Base-by-base conservation (phyloP, 1,284 basidiomycete species). In the Heterobasidion occidentale region DNA sequence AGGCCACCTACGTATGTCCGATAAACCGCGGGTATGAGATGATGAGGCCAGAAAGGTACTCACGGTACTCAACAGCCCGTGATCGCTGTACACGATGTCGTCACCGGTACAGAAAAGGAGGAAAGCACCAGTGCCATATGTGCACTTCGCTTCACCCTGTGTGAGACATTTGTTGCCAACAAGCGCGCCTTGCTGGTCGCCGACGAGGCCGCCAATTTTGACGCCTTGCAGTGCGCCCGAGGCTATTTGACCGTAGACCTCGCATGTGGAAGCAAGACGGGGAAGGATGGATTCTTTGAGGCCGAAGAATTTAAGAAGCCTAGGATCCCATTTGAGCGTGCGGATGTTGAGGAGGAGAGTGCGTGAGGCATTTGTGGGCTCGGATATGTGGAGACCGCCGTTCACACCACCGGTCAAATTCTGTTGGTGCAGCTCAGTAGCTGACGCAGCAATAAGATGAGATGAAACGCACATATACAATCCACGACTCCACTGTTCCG, bases 401-500 rank as follows among this genome's bases (percentile, higher is more conserved):
- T 76, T 64, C 1, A 74, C 72, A 27, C 89, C 88, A 56, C 93
- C 93, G 6, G 93, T 88, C 17, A 96, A 77, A 70, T 94, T 92
- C 90, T 94, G 67, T 53, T 12, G 27, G 33, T 11, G 9, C 38
- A 2, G 34, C 36, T 52, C 47, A 51, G 53, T 58, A 58, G 46
- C 52, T n/a, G 11, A 12, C n/a, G 48, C 55, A 20, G 46, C 36
- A 51, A 46, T 45, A 49, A 42, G n/a, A 42, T 59, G 36, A 54
- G 52, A 42, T 56, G 48, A 55, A 58, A 36, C 88, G 57, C 63
- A 93, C 92, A 72, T 94, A 98, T 61, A 90, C 83, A 56, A 98
- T 81, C 94, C 96, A 99, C 36, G 90, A 93, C 71, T 99, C 97
- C 56, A 99, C 87, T 0, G 97, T 99, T 36, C 96, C 96, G 65